Evolutionary conservation across 495 filamentous ascomycete genomes (phyloP).

Genomic region (Daldinia decipiens): DNA sequence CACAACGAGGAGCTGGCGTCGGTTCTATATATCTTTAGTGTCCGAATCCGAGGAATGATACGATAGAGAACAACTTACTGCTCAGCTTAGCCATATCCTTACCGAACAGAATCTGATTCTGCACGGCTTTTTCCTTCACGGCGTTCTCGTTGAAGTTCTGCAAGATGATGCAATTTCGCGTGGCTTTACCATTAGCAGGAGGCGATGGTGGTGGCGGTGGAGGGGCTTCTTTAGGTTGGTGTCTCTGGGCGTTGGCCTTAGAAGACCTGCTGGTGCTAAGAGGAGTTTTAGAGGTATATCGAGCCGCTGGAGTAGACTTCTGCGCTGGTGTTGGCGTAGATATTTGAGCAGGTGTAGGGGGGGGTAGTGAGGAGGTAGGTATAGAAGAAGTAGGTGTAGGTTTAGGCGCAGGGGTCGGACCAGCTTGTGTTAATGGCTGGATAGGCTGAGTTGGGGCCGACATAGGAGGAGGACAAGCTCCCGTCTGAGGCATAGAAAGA

Average conservation of each 20-base stretch:
- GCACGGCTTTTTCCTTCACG: conserved; percentile 64
- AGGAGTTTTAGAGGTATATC: conserved; percentile 28
- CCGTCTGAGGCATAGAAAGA: conserved; percentile 52
- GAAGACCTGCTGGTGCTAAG: conserved; percentile 24
- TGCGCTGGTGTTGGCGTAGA: conserved; percentile 11
- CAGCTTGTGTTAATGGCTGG: conserved; percentile 36
- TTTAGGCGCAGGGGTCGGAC: conserved; percentile 14
- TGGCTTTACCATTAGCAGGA: conserved; percentile 48
- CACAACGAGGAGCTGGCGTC: conserved; percentile 66
- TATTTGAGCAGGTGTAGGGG: conserved; percentile 23
- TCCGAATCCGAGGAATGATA: neutral
- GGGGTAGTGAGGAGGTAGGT: conserved; percentile 8
- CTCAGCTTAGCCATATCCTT: conserved; percentile 63
- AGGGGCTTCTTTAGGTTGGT: conserved; percentile 37
- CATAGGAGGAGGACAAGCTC: conserved; percentile 33
- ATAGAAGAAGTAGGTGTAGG: conserved; percentile 17
- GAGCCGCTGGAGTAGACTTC: conserved; percentile 15
- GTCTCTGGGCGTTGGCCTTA: conserved; percentile 41
- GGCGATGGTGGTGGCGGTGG: conserved; percentile 41
- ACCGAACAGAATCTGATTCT: conserved; percentile 64
- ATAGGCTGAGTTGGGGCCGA: conserved; percentile 19
- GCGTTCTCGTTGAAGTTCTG: conserved; percentile 65
- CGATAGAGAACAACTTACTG: conserved; percentile 53
- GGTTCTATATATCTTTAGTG: conserved; percentile 55
- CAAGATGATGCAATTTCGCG: conserved; percentile 65